Percentiles rank a stretch among this genome's conserved stretches.
Conservation (phyloP, 169 alveolate genomes). For the Plasmodium falciparum region DNA sequence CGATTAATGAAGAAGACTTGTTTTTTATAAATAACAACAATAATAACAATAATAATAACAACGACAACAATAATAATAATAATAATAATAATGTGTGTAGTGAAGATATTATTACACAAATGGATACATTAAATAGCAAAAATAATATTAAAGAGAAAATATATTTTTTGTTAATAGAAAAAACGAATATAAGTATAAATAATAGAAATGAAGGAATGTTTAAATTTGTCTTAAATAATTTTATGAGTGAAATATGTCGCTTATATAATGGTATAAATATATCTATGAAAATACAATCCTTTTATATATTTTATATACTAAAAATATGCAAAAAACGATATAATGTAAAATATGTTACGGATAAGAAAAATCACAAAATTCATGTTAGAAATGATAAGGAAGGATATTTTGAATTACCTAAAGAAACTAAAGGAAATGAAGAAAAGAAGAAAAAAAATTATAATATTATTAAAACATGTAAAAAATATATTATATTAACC, state of each 20-base stretch:
- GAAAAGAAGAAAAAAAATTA: background rate
- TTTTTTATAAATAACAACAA: background rate
- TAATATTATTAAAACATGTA: constrained; percentile 8
- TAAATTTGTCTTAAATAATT: constrained; percentile 25
- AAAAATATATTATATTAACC: constrained; percentile 56
- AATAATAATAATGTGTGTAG: background rate
- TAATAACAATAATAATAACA: no score
- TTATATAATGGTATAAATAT: constrained; percentile 10
- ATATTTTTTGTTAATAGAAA: constrained; percentile 31
- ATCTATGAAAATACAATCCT: constrained; percentile 33
- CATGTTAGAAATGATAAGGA: background rate
- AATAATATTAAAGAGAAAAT: constrained; percentile 7
- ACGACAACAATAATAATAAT: no score
- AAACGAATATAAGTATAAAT: constrained; percentile 22
- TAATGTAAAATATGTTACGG: background rate
- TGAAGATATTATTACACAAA: background rate
- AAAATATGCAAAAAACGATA: constrained; percentile 2
- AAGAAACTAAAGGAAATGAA: background rate
- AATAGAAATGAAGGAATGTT: constrained; percentile 70
- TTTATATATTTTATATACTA: constrained; percentile 47
- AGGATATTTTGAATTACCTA: background rate
- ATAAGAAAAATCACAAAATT: background rate
- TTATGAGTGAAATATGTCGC: constrained; percentile 39
- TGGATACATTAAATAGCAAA: background rate
- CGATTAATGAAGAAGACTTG: constrained; percentile 18